phyloP scores from a whole-genome alignment of 805 yeast species.

The Candida tallmaniae region DNA sequence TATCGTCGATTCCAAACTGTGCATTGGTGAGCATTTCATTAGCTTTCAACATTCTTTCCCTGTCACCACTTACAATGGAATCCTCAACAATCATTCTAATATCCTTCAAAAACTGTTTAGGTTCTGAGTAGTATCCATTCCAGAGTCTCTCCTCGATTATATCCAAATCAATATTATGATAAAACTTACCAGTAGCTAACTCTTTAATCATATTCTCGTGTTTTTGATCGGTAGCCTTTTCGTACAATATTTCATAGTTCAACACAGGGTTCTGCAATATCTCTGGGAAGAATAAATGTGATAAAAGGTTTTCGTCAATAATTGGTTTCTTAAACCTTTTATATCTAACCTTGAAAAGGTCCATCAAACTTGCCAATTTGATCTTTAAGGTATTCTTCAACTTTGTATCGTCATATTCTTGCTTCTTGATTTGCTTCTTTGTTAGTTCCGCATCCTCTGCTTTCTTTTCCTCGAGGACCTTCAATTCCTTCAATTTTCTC shows the following conservation, averaged over 20 bases:
- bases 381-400: conserved; percentile 81
- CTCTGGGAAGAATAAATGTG: conserved; percentile 72
- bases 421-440: conserved; percentile 45
- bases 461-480: conserved; percentile 20
- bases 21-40: conserved; percentile 96
- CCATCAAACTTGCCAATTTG: conserved; percentile 84
- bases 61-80: conserved; percentile 66
- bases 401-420: conserved; percentile 66
- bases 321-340: conserved; percentile 88
- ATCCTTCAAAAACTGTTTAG: conserved; percentile 83
- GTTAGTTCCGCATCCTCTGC: conserved; percentile 21
- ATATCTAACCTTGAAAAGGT: conserved; percentile 78
- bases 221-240: conserved; percentile 40
- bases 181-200: conserved; percentile 64
- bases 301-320: conserved; percentile 68
- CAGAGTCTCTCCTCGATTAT: conserved; percentile 91
- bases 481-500: conserved; percentile 40
- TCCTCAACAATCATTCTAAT: conserved; percentile 81
- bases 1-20: conserved; percentile 91
- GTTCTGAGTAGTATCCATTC: conserved; percentile 95
- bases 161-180: conserved; percentile 87
- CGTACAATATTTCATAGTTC: conserved; percentile 37
- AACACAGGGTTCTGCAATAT: conserved; percentile 33
- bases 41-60: conserved; percentile 77
- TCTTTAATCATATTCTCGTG: conserved; percentile 78